These are phyloP conservation scores for Boletus bicolor DNA, from an alignment of 768 basidiomycete species.

Conservation along the genomic window DNA sequence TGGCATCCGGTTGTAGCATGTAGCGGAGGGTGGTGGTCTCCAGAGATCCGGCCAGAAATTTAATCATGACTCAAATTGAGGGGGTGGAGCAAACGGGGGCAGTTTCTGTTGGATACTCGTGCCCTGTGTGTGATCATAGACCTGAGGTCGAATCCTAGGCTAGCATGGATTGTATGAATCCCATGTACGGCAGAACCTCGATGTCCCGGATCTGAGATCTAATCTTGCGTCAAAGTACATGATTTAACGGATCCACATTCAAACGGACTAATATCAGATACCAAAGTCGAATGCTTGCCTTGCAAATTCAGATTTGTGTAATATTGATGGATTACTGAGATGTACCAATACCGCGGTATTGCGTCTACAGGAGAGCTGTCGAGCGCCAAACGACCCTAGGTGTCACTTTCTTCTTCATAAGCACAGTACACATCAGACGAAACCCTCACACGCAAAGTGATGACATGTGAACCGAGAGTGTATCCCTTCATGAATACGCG, in stretches of 20 bases:
- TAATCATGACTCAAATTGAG: not conserved
- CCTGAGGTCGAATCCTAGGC: conserved; percentile 7
- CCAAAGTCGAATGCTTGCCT: not conserved
- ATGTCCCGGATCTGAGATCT: not conserved
- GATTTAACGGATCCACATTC: not conserved
- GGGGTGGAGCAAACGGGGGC: not conserved
- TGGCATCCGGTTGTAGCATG: conserved; percentile 1
- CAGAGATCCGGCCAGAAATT: not conserved
- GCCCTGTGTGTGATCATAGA: not conserved
- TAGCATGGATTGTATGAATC: not conserved
- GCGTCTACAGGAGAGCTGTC: conserved; percentile 9
- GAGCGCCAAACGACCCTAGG: not conserved
- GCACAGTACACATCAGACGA: not conserved
- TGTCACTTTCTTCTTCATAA: conserved; percentile 1
- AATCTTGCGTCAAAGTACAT: not conserved
- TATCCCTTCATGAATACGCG: not conserved
- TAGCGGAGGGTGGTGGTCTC: not conserved
- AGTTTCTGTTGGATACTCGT: not conserved
- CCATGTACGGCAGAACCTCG: conserved; percentile 12
- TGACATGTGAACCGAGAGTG: conserved; percentile 16
- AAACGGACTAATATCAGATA: not conserved
- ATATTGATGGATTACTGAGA: not conserved
- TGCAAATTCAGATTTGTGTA: not conserved
- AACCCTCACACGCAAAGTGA: conserved; percentile 2
- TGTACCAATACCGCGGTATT: conserved; percentile 1